Percentiles rank a stretch among this genome's conserved stretches.
phyloP scores from a whole-genome alignment of 129 eudicot species.

The Lactuca saligna region DNA sequence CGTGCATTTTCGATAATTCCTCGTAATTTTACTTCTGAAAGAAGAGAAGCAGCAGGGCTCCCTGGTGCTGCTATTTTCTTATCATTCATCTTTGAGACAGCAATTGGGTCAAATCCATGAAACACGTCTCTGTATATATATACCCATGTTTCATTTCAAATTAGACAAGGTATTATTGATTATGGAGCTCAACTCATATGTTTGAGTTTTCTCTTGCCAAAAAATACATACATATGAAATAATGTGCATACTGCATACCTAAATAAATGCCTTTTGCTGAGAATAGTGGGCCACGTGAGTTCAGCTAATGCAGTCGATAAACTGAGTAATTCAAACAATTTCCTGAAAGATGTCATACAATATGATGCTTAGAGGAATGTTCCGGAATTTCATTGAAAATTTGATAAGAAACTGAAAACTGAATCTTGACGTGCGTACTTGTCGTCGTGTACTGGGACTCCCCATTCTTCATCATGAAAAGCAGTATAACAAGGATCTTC shows the following conservation, averaged over 20 bases:
- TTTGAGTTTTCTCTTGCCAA: neutral
- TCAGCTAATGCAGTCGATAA: slow-evolving; percentile 87
- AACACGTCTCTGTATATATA: slow-evolving; percentile 69
- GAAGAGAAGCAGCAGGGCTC: slow-evolving; percentile 68
- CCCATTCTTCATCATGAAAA: slow-evolving; percentile 87
- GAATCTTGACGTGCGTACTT: slow-evolving; percentile 38
- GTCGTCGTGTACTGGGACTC: slow-evolving; percentile 76
- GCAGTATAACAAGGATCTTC: slow-evolving; percentile 56
- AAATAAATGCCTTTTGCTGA: slow-evolving; percentile 67
- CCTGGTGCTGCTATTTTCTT: slow-evolving; percentile 66
- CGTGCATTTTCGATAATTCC: slow-evolving; percentile 82
- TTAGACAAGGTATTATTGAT: slow-evolving; percentile 5
- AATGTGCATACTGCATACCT: slow-evolving; percentile 41
- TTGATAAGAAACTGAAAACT: neutral
- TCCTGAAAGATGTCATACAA: slow-evolving; percentile 48
- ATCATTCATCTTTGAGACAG: slow-evolving; percentile 73
- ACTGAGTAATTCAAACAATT: slow-evolving; percentile 82
- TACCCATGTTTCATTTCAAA: slow-evolving; percentile 9
- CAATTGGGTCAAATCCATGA: slow-evolving; percentile 69
- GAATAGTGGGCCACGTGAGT: slow-evolving; percentile 85
- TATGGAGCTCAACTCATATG: neutral
- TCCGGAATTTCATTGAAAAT: neutral
- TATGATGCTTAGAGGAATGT: neutral
- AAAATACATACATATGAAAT: neutral
- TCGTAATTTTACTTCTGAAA: slow-evolving; percentile 79